phyloP scores from a whole-genome alignment of 768 basidiomycete species.

The Boletales sp. region DNA sequence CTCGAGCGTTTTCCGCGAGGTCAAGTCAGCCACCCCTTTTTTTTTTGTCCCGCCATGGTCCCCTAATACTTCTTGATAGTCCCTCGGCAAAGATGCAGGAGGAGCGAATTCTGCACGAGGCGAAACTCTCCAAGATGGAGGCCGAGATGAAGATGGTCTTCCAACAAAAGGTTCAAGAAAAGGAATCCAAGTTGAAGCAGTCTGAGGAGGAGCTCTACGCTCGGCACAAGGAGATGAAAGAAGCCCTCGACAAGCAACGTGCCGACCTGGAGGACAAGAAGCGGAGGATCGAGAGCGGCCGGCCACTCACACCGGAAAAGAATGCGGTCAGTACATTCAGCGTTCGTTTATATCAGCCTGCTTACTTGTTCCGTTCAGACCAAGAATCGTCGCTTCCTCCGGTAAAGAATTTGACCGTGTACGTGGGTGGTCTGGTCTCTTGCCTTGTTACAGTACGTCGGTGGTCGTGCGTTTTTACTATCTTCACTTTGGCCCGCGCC shows the following conservation, averaged over 20 bases:
- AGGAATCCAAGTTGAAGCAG: conserved; percentile 98
- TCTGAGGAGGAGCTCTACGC: conserved; percentile 99
- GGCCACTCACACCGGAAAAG: conserved; percentile 95
- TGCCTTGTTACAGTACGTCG: conserved; percentile 29
- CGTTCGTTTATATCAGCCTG: background rate
- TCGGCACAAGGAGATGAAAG: conserved; percentile 99
- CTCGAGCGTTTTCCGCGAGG: conserved; percentile 96
- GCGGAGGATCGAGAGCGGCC: conserved; percentile 89
- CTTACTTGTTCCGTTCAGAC: conserved; percentile 22
- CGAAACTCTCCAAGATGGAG: conserved; percentile 98
- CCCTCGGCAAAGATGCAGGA: conserved; percentile 96
- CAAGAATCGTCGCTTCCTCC: conserved; percentile 37
- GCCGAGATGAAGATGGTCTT: conserved; percentile 99
- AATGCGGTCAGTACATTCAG: conserved; percentile 54
- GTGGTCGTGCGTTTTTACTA: conserved; percentile 23
- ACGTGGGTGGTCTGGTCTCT: conserved; percentile 17
- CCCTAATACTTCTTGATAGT: conserved; percentile 41
- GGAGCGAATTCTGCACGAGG: conserved; percentile 93
- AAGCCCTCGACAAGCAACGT: conserved; percentile 95
- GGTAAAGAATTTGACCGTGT: conserved; percentile 19
- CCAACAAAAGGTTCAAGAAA: conserved; percentile 99
- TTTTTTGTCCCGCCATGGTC: background rate
- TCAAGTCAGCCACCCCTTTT: conserved; percentile 69
- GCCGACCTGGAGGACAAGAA: conserved; percentile 97
- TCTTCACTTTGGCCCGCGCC: conserved; percentile 29